A percentile compares a stretch with the other conserved stretches of the same genome.
phyloP scores from a whole-genome alignment of 345 rosid species.

The Litchi chinensis region DNA sequence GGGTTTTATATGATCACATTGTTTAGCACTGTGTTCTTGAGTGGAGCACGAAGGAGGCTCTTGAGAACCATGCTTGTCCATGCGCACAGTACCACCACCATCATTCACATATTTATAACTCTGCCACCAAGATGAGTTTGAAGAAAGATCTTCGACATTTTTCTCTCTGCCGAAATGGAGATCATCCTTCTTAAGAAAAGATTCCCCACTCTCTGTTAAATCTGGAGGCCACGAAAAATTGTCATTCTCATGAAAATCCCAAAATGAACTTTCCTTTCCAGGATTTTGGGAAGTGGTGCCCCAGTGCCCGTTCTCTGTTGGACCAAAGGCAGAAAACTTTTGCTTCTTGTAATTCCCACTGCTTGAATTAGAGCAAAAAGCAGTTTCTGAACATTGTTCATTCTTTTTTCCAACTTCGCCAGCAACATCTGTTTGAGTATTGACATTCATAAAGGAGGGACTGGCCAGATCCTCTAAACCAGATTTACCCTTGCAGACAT shows the following conservation, averaged over 20 bases:
- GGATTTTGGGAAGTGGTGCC: constrained; percentile 24
- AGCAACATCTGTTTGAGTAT: constrained; percentile 27
- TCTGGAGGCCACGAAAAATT: constrained; percentile 10
- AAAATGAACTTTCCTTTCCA: constrained; percentile 18
- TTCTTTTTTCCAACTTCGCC: constrained; percentile 25
- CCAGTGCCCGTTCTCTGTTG: constrained; percentile 24
- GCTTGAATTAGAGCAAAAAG: constrained; percentile 29
- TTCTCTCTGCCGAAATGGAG: constrained; percentile 14
- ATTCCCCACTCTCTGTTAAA: constrained; percentile 4
- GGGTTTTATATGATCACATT: constrained; percentile 5
- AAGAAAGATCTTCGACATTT: constrained; percentile 16
- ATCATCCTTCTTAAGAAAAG: constrained; percentile 15
- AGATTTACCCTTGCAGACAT: constrained; percentile 30
- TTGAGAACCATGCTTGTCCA: constrained; percentile 21
- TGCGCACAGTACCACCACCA: constrained; percentile 16
- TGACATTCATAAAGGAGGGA: constrained; percentile 33
- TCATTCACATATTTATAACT: background rate
- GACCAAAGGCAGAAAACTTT: constrained; percentile 25
- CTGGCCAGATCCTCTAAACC: constrained; percentile 32
- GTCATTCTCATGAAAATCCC: constrained; percentile 14
- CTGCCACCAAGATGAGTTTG: background rate
- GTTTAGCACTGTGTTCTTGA: constrained; percentile 14
- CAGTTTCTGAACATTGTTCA: constrained; percentile 25
- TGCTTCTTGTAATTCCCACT: constrained; percentile 29
- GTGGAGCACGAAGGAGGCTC: constrained; percentile 20